These are phyloP conservation scores for Melampsora americana DNA, from an alignment of 1,284 basidiomycete genomes.

Conservation along the genomic window DNA sequence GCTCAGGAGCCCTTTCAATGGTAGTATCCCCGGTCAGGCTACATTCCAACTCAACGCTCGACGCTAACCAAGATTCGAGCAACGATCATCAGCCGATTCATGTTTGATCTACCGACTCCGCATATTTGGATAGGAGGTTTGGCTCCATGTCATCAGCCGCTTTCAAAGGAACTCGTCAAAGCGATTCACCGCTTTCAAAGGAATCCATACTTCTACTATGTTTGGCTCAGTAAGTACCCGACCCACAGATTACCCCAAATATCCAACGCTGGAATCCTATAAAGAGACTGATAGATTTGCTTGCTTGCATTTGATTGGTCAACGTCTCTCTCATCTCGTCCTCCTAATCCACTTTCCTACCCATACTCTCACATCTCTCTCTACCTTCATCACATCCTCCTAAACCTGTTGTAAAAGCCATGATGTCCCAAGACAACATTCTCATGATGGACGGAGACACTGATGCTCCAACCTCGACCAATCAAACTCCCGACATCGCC, in stretches of 20 bases:
- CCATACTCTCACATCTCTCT: not conserved
- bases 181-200: no score
- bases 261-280: not conserved
- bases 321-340: not conserved
- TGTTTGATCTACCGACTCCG: not conserved
- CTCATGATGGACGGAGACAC: not conserved
- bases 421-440: not conserved
- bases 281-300: not conserved
- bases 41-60: slow-evolving; percentile 3
- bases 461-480: not conserved
- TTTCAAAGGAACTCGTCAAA: no score
- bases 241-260: not conserved
- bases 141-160: not conserved
- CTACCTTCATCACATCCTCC: not conserved
- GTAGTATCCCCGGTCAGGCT: not conserved
- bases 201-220: not conserved
- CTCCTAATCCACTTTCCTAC: no score
- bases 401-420: not conserved
- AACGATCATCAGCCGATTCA: not conserved
- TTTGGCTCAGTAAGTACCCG: not conserved
- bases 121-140: slow-evolving; percentile 8
- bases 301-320: not conserved
- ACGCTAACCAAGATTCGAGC: not conserved
- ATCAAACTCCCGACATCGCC: not conserved
- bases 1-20: not conserved